Base-by-base conservation (phyloP, 2,329 filamentous ascomycete species). In the Malbranchea zuffiana region DNA sequence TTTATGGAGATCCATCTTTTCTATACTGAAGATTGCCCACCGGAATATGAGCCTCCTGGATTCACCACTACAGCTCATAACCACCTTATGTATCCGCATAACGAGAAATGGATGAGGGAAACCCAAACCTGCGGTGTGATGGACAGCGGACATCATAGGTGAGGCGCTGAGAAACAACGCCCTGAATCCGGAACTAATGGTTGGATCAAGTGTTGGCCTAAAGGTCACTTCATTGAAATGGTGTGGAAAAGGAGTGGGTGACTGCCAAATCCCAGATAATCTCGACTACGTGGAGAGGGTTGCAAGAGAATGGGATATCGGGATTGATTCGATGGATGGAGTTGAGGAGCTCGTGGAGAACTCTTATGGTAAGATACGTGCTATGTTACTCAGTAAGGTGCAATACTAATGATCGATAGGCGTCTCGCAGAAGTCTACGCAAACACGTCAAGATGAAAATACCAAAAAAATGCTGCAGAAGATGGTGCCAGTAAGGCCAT, bases 1-100 rank as follows among this genome's bases (percentile, higher is more conserved):
- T 61, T 53, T 34, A 43, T 71, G 7, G 61, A 57, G 6, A 57
- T 69, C 44, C 57, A 62, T 33, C 50, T 71, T 3, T 58, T 63
- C 37, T 68, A 67, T 44, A 61, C 54, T 3, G 52, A 63, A n/a
- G 49, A 59, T 11, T 60, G 56, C 34, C 54, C 59, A 6, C 33
- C 44, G 18, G 49, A 54, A 2, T 65, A 66, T 44, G 53, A 63
- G 31, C 60, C 65, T 12, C 50, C 50, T n/a, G 64, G 63, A 3
- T 68, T 67, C 32, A 47, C 49, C 6, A 43, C 45, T 6, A 47
- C 47, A 12, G 47, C 44, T 4, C 47, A 54, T 19, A 46, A 51
- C 19, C 48, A 43, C 1, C 46, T 66, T 6, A 46, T 47, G 19
- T 66, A 63, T 42, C 58, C 62, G 1, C 41, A 48, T 17, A 50